Conservation (phyloP, 75 land plant species). For the Selaginella moellendorffii region DNA sequence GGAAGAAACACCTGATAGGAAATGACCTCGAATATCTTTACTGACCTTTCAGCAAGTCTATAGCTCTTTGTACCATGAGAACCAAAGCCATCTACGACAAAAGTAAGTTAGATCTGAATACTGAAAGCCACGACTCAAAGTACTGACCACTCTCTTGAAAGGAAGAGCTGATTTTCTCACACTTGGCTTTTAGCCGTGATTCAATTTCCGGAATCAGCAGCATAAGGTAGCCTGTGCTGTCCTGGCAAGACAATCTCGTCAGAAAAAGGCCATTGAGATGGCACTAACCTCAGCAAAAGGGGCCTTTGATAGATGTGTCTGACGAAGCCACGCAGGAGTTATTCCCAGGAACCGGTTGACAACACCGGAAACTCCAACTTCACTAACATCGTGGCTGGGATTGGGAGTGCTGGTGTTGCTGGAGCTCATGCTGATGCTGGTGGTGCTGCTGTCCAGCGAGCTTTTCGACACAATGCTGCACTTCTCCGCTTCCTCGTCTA, state of each 20-base stretch:
- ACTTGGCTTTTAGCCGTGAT: conserved; percentile 52
- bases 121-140: too few relatives aligned
- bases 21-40: background rate
- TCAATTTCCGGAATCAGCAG: conserved; percentile 64
- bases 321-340: conserved; percentile 66
- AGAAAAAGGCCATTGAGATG: background rate
- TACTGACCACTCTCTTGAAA: conserved; percentile 55
- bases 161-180: conserved; percentile 58
- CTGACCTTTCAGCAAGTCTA: conserved; percentile 85
- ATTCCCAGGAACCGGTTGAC: conserved; percentile 80
- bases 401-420: conserved; percentile 28
- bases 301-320: conserved; percentile 46
- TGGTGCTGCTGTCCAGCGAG: conserved; percentile 74
- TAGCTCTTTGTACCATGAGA: conserved; percentile 34
- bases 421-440: conserved; percentile 48
- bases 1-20: background rate
- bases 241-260: conserved; percentile 33
- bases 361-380: conserved; percentile 83
- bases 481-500: conserved; percentile 76
- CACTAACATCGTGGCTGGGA: conserved; percentile 17
- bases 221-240: conserved; percentile 65
- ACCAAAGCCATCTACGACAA: conserved; percentile 39
- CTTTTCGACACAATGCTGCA: conserved; percentile 51
- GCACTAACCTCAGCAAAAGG: conserved; percentile 46
- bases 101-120: too few relatives aligned